Evolutionary conservation across 768 basidiomycete genomes (phyloP).

Genomic region (Lentinula lateritia): DNA sequence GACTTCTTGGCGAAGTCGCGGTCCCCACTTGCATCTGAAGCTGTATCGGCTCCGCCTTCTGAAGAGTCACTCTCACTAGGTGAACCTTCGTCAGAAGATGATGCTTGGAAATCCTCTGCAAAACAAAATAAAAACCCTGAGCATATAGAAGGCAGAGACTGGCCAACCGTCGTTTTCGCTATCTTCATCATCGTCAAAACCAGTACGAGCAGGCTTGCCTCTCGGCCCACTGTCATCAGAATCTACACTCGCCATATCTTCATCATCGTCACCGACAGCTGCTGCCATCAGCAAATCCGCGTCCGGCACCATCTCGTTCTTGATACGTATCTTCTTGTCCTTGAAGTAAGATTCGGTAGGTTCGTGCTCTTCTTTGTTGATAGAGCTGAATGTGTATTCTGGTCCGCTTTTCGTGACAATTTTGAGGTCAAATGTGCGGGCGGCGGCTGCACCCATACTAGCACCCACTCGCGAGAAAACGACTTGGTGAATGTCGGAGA

Average conservation of each 20-base stretch:
- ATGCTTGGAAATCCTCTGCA: constrained; percentile 87
- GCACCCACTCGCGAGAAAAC: constrained; percentile 92
- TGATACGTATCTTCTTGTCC: constrained; percentile 88
- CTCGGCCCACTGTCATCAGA: constrained; percentile 62
- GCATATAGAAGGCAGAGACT: neutral
- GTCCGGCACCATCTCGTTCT: constrained; percentile 94
- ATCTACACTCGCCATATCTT: constrained; percentile 78
- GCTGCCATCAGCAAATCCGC: constrained; percentile 69
- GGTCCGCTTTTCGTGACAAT: constrained; percentile 81
- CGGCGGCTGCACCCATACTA: constrained; percentile 73
- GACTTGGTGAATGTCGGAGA: constrained; percentile 84
- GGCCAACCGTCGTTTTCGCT: constrained; percentile 65
- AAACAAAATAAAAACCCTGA: neutral
- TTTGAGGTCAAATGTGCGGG: constrained; percentile 91
- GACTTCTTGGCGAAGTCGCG: constrained; percentile 47
- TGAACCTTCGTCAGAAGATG: constrained; percentile 82
- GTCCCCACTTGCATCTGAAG: constrained; percentile 82
- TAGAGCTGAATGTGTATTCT: constrained; percentile 86
- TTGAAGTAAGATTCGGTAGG: constrained; percentile 79
- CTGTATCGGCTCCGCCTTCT: constrained; percentile 65
- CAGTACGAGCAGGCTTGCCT: constrained; percentile 36
- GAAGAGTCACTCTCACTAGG: constrained; percentile 70
- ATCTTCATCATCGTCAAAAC: constrained; percentile 66
- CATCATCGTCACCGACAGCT: constrained; percentile 67
- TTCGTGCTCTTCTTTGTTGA: constrained; percentile 95